Percentiles rank a stretch among this genome's conserved stretches.
These are phyloP conservation scores for Trichocladium uniseriatum DNA, from an alignment of 495 filamentous ascomycete genomes.

Conservation along the genomic window DNA sequence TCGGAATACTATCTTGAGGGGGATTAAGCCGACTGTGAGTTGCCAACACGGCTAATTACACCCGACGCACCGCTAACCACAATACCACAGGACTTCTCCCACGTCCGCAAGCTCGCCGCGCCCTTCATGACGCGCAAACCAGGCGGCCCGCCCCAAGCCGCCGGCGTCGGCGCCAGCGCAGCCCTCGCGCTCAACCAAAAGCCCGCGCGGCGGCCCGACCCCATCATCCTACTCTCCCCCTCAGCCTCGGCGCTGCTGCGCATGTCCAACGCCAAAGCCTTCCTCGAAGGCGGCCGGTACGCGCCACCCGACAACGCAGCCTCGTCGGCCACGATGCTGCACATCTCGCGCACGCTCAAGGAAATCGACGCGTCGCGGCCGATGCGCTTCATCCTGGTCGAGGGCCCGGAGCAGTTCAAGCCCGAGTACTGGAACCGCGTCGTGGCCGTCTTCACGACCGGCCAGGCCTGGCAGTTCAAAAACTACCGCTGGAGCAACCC, in stretches of 20 bases:
- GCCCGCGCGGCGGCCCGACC: constrained; percentile 59
- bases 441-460: constrained; percentile 95
- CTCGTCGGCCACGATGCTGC: constrained; percentile 67
- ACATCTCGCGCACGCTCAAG: constrained; percentile 71
- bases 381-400: constrained; percentile 89
- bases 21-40: constrained; percentile 82
- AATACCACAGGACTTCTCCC: constrained; percentile 72
- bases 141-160: constrained; percentile 7
- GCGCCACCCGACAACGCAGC: constrained; percentile 60
- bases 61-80: background rate
- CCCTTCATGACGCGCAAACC: constrained; percentile 63
- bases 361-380: constrained; percentile 61
- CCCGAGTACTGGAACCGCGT: constrained; percentile 96
- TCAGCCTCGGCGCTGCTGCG: constrained; percentile 94
- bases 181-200: constrained; percentile 41
- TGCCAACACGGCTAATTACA: background rate
- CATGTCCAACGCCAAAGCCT: constrained; percentile 93
- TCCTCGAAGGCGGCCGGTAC: constrained; percentile 80
- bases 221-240: constrained; percentile 97
- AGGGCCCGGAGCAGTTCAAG: constrained; percentile 86
- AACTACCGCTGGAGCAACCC: constrained; percentile 93
- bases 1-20: constrained; percentile 76
- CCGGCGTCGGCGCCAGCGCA: constrained; percentile 24
- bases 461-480: constrained; percentile 98
- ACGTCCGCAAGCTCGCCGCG: constrained; percentile 78